phyloP scores from a whole-genome alignment of 2,329 filamentous ascomycete genomes.

The Clonostachys solani region DNA sequence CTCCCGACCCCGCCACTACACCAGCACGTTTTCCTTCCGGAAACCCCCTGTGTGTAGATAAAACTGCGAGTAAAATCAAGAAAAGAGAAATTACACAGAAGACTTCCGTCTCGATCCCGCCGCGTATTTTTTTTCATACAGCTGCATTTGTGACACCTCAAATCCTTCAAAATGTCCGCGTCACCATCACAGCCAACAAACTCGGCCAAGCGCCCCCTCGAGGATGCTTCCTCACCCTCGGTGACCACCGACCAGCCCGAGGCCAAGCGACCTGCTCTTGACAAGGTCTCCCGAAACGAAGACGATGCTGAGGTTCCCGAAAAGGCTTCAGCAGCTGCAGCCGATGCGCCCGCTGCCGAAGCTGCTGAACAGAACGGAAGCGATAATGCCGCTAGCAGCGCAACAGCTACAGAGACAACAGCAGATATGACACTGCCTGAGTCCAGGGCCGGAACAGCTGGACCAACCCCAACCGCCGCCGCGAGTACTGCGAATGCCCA shows the following conservation, averaged over 20 bases:
- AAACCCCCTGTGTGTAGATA: slow-evolving; percentile 84
- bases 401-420: slow-evolving; percentile 39
- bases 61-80: slow-evolving; percentile 31
- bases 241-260: slow-evolving; percentile 90
- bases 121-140: neutral
- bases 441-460: slow-evolving; percentile 26
- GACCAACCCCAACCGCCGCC: slow-evolving; percentile 23
- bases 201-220: slow-evolving; percentile 85
- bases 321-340: slow-evolving; percentile 5
- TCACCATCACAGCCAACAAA: slow-evolving; percentile 64
- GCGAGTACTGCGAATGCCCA: slow-evolving; percentile 53
- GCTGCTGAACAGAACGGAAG: slow-evolving; percentile 42
- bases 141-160: slow-evolving; percentile 14
- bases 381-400: slow-evolving; percentile 23
- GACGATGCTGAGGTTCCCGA: slow-evolving; percentile 44
- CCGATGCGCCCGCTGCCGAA: slow-evolving; percentile 20
- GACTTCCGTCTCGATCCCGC: neutral
- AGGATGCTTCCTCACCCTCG: slow-evolving; percentile 94
- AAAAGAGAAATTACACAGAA: slow-evolving; percentile 9
- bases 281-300: slow-evolving; percentile 78
- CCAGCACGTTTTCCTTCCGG: slow-evolving; percentile 91
- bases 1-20: slow-evolving; percentile 53
- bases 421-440: slow-evolving; percentile 15
- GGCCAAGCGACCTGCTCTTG: slow-evolving; percentile 91
- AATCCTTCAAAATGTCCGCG: slow-evolving; percentile 61